A percentile compares a stretch with the other conserved stretches of the same genome.
phyloP scores from a whole-genome alignment of 2,329 filamentous ascomycete genomes.

The Beauveria sp. region DNA sequence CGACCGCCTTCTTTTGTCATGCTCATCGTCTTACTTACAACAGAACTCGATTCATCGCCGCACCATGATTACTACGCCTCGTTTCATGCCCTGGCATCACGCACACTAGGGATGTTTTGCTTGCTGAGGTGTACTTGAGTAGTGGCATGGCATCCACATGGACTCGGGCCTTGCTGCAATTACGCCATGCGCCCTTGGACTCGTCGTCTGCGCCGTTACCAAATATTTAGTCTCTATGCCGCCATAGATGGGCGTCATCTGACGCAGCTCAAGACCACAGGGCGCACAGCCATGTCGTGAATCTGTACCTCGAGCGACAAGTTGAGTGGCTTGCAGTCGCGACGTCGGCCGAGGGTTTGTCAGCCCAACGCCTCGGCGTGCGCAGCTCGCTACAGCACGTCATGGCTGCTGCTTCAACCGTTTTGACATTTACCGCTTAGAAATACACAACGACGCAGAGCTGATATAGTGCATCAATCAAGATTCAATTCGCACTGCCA shows the following conservation, averaged over 20 bases:
- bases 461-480: neutral
- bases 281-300: slow-evolving; percentile 1
- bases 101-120: neutral
- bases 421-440: neutral
- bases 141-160: no score
- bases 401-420: neutral
- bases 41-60: neutral
- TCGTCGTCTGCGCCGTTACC: neutral
- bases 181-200: neutral
- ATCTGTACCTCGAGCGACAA: neutral
- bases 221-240: neutral
- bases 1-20: no score
- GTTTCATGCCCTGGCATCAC: neutral
- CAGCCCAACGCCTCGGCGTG: neutral
- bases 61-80: neutral
- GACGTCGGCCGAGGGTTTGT: neutral
- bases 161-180: no score
- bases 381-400: neutral
- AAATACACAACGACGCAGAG: neutral
- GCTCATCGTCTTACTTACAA: neutral
- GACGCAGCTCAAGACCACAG: neutral
- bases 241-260: neutral
- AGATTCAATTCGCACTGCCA: no score
- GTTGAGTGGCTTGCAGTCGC: neutral
- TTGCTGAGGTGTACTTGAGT: no score